Evolutionary conservation across 2,329 filamentous ascomycete species (phyloP), one percentile per base, ranked within the genome.

Genomic region (Ampelomyces quisqualis): DNA sequence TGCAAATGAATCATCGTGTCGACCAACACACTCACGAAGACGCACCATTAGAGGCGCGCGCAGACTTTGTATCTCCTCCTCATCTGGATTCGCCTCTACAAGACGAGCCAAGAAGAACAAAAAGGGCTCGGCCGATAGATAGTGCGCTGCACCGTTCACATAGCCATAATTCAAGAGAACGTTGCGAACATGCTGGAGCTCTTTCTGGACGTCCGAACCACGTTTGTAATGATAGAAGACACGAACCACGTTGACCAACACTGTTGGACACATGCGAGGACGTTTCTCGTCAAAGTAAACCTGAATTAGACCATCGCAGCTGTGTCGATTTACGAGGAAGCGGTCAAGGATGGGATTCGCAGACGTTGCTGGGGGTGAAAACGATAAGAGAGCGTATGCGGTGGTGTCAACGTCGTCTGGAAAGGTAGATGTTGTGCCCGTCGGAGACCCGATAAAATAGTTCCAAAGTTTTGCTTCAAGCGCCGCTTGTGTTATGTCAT

Each of bases 381-480:
- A 52, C 3, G 54, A 47, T 13, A 54, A 49, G 15, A 68, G 40
- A 11, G 61, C 60, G 7, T 60, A 45, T 7, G 65, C 55, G 5
- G 68, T 69, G 14, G 61, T 65, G 44, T 69, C 66, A 17, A 69
- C 42, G 35, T 69, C 67, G 39, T 66, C 48, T 2, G 66, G 65
- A 29, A 61, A 68, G 4, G 26, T 32, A 20, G 43, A 21, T 2
- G 46, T 47, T 11, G 53, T 49, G 21, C 41, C 38, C 2, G 45
- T 43, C 10, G 35, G 47, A 15, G 35, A n/a, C 21, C 40, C 42
- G 27, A 45, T 38, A 38, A 66, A 62, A 31, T 57, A 64, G 40
- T 63, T 64, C 60, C 62, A 64, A 3, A 47, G 40, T 4, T 34
- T 43, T 7, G 46, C 46, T 34, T 42, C 18, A 10, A 14, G 15